Percentiles rank a stretch among this genome's conserved stretches.
Conservation (phyloP, 2,329 filamentous ascomycete species). For the Alternaria metachromatica region DNA sequence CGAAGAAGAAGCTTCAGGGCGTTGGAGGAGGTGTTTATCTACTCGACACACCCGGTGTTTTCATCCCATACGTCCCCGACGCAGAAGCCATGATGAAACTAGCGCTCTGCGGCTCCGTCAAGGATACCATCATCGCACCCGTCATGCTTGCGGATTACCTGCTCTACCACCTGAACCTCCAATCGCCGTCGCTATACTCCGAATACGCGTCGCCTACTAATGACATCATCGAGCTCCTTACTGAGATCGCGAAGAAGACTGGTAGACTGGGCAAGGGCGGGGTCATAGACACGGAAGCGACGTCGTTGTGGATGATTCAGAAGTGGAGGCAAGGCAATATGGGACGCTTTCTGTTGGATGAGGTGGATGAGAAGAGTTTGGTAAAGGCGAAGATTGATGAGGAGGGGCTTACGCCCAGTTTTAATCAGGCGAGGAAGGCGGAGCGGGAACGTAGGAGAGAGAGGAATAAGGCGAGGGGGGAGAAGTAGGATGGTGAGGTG, state of each 20-base stretch:
- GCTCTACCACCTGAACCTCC: conserved; percentile 79
- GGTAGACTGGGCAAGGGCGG: conserved; percentile 80
- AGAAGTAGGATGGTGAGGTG: conserved; percentile 13
- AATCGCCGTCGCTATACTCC: conserved; percentile 67
- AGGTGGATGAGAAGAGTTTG: conserved; percentile 68
- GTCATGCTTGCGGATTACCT: conserved; percentile 88
- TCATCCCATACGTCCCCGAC: conserved; percentile 87
- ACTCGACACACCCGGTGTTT: conserved; percentile 92
- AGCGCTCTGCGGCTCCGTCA: conserved; percentile 88
- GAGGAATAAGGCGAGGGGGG: conserved; percentile 32
- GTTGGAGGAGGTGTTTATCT: conserved; percentile 73
- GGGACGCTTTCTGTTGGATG: conserved; percentile 80
- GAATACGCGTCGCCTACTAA: conserved; percentile 82
- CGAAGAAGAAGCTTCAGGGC: conserved; percentile 35
- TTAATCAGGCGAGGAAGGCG: conserved; percentile 72
- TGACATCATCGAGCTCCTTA: conserved; percentile 76
- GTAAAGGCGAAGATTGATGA: conserved; percentile 59
- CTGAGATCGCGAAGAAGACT: conserved; percentile 72
- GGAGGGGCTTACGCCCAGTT: conserved; percentile 59
- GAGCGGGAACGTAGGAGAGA: conserved; percentile 62
- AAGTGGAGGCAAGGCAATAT: conserved; percentile 80
- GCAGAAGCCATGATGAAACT: conserved; percentile 92
- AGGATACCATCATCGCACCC: conserved; percentile 81
- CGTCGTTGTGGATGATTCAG: conserved; percentile 81
- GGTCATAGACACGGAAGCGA: conserved; percentile 70